Evolutionary conservation across 768 basidiomycete species (phyloP).

Genomic region (Dentipellis sp.): DNA sequence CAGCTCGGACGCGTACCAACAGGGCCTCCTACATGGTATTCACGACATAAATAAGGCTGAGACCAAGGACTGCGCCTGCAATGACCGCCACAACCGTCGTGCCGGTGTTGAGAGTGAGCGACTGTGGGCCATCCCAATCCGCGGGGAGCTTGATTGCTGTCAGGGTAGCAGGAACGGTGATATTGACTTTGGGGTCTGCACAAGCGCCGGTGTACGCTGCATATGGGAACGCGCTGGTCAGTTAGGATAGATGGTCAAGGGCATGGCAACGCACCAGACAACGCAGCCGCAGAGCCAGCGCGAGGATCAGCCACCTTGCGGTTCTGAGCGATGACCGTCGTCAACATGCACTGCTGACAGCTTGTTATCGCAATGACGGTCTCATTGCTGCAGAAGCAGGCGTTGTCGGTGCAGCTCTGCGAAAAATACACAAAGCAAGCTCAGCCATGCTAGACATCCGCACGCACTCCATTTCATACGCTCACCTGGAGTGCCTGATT

Average conservation of each 20-base stretch:
- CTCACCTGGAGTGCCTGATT: slow-evolving; percentile 19
- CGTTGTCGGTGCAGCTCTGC: slow-evolving; percentile 32
- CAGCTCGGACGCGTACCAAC: too few species aligned
- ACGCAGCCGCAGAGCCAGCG: slow-evolving; percentile 50
- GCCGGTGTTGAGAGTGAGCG: slow-evolving; percentile 32
- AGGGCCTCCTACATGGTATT: too few species aligned
- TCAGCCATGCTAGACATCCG: neutral
- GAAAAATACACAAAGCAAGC: slow-evolving; percentile 4
- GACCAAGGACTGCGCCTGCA: slow-evolving; percentile 37
- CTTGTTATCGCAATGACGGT: slow-evolving; percentile 33
- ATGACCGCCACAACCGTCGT: slow-evolving; percentile 37
- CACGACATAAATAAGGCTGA: neutral
- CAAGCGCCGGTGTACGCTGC: slow-evolving; percentile 53
- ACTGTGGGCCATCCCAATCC: slow-evolving; percentile 55
- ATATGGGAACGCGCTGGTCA: neutral
- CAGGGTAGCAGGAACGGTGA: slow-evolving; percentile 28
- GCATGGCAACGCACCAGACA: slow-evolving; percentile 35
- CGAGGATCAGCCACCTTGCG: slow-evolving; percentile 37
- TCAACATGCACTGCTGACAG: slow-evolving; percentile 67
- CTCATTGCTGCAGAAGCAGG: slow-evolving; percentile 44
- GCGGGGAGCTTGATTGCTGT: slow-evolving; percentile 36
- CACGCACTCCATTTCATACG: neutral
- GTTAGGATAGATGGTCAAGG: neutral
- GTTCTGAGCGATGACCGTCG: slow-evolving; percentile 41
- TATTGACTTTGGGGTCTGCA: slow-evolving; percentile 20